phyloP scores from a whole-genome alignment of 768 basidiomycete species.

The Xerocomus brunneocitrinus region DNA sequence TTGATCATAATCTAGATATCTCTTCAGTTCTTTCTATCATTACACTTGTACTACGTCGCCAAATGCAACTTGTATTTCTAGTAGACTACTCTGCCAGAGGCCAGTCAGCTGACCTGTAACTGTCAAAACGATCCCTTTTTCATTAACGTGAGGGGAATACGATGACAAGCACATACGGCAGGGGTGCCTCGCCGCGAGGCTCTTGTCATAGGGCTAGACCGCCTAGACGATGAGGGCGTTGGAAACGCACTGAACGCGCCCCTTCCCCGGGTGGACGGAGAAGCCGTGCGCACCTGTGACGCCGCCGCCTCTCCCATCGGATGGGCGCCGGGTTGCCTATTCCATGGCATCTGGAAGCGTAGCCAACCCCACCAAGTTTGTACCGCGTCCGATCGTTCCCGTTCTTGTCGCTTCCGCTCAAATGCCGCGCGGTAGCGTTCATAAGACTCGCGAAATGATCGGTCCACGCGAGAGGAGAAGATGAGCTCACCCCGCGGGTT shows the following conservation, averaged over 20 bases:
- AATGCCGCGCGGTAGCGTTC: conserved; percentile 88
- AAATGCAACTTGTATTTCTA: neutral
- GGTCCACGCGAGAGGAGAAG: conserved; percentile 85
- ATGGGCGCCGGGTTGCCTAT: conserved; percentile 10
- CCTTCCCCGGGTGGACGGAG: conserved; percentile 24
- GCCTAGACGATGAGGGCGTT: conserved; percentile 31
- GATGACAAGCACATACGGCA: conserved; percentile 18
- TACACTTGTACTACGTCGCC: neutral
- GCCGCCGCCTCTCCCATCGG: conserved; percentile 2
- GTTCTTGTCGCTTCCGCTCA: conserved; percentile 71
- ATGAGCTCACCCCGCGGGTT: conserved; percentile 97
- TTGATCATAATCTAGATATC: neutral
- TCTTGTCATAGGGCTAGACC: conserved; percentile 32
- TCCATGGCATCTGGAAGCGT: conserved; percentile 27
- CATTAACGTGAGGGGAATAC: conserved; percentile 27
- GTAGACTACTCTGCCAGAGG: neutral
- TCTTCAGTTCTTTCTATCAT: neutral
- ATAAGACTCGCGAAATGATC: conserved; percentile 81
- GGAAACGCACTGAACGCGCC: conserved; percentile 22
- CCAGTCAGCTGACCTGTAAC: conserved; percentile 15
- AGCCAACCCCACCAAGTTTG: conserved; percentile 31
- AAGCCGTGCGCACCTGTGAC: conserved; percentile 22
- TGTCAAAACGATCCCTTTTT: conserved; percentile 8
- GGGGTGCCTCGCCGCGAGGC: conserved; percentile 25
- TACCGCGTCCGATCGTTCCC: conserved; percentile 38